Evolutionary conservation across 345 rosid genomes (phyloP).

Genomic region (Salix viminalis): DNA sequence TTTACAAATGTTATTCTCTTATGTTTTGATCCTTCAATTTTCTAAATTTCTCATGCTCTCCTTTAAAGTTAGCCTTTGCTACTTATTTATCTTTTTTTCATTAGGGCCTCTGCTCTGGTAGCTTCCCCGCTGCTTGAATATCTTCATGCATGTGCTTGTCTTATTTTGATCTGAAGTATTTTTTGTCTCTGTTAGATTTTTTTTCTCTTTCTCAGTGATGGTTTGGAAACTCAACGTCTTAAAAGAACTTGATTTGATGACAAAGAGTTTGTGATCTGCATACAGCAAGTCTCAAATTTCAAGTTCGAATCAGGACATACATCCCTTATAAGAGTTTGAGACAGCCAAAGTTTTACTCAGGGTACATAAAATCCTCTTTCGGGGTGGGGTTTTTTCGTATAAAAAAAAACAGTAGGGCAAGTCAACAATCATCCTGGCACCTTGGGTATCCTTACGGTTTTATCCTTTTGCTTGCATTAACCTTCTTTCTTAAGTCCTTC

Average conservation of each 20-base stretch:
- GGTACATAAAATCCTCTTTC: no score
- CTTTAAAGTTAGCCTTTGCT: not conserved
- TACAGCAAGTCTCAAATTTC: no score
- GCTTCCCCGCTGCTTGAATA: not conserved
- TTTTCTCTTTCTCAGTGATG: not conserved
- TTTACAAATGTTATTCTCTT: no score
- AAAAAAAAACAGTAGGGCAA: no score
- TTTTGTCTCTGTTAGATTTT: not conserved
- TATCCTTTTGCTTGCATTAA: not conserved
- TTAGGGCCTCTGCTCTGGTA: not conserved
- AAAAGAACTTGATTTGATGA: fast-evolving
- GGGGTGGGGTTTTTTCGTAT: no score
- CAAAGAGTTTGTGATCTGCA: no score
- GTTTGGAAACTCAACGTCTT: not conserved
- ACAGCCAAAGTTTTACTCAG: no score
- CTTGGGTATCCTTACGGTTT: not conserved
- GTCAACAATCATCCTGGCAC: not conserved
- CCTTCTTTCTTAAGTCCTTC: not conserved
- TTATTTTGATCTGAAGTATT: not conserved
- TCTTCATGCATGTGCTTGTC: not conserved
- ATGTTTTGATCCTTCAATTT: not conserved
- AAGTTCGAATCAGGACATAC: no score
- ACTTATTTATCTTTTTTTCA: not conserved
- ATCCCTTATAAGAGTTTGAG: no score
- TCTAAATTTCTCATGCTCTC: not conserved